Percentiles rank a stretch among this genome's conserved stretches.
phyloP scores from a whole-genome alignment of 1,139 yeast genomes.

The Nakaseomyces delphensis region DNA sequence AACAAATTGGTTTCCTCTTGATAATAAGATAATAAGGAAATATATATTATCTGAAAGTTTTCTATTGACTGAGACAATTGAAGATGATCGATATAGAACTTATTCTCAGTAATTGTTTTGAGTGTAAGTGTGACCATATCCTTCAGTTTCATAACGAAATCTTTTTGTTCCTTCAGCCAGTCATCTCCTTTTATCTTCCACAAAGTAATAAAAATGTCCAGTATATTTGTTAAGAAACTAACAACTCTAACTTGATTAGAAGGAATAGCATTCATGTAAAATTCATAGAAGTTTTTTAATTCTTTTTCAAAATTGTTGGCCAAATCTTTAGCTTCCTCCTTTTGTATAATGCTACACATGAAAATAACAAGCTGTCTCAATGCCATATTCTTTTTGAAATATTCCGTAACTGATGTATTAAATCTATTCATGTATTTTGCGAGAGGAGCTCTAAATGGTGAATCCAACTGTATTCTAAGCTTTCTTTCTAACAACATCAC shows the following conservation, averaged over 20 bases:
- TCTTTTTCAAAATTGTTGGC: slow-evolving; percentile 48
- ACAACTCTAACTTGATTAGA: slow-evolving; percentile 30
- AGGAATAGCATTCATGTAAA: slow-evolving; percentile 25
- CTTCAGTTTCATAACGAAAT: slow-evolving; percentile 27
- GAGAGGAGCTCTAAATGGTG: slow-evolving; percentile 89
- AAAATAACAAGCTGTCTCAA: slow-evolving; percentile 50
- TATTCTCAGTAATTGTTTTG: slow-evolving; percentile 20
- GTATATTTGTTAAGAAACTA: slow-evolving; percentile 47
- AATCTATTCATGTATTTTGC: slow-evolving; percentile 82
- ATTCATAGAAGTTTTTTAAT: slow-evolving; percentile 35
- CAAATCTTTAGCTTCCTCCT: slow-evolving; percentile 48
- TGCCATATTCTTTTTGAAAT: slow-evolving; percentile 58
- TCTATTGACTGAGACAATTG: slow-evolving; percentile 67
- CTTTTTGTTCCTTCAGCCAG: slow-evolving; percentile 56
- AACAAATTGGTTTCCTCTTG: slow-evolving; percentile 37
- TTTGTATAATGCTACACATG: slow-evolving; percentile 28
- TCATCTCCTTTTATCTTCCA: slow-evolving; percentile 41
- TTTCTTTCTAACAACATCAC: slow-evolving; percentile 73
- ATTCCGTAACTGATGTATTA: slow-evolving; percentile 64
- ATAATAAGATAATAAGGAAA: slow-evolving; percentile 37
- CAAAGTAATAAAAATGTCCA: slow-evolving; percentile 55
- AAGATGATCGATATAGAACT: slow-evolving; percentile 40
- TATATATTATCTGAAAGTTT: slow-evolving; percentile 48
- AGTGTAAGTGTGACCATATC: slow-evolving; percentile 24
- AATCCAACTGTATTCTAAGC: slow-evolving; percentile 72